Base-by-base conservation (phyloP, 768 basidiomycete species). In the Tricholoma hemisulphureum region DNA sequence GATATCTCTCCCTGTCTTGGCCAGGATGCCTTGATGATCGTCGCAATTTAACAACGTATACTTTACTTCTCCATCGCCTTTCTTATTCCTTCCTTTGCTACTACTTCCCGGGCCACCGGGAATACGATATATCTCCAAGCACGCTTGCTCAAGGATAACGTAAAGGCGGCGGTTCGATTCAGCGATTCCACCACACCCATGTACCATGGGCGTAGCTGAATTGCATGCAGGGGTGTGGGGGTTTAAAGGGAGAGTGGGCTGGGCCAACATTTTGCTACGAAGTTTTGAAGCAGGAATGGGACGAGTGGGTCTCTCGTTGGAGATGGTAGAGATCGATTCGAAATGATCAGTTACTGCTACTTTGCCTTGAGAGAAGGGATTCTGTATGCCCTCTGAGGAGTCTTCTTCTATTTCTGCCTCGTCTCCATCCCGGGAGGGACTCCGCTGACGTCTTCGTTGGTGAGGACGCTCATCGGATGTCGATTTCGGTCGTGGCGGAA, bases 11-110 rank as follows among this genome's bases (percentile, higher is more conserved):
- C 95, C 94, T 0, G 94, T 97, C 74, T 97, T 98, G 4, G 97
- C 96, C 60, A 99, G 80, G 64, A 99, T 97, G 55, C 96, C 96
- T 71, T 99, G 97, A 74, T 98, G 97, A 64, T 98, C 97, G 70
- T 98, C 97, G 72, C 97, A 98, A 74, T 99, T 99, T 63, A 99
- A 74, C 58, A 99, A 77, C 8, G 95, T 95, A 73, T 98, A 98
- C 75, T 98, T 98, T 58, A 92, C 93, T 58, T 96, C 95, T 23
- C 81, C 81, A 57, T 86, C 86, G 57, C 81, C 83, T 60, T 84
- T 82, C 50, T 79, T 70, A 32, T 77, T 66, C 77, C 84, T 71
- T 69, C 82, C 70, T 79, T 82, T 64, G 48, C 82, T 82, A 46
- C 82, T 82, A 53, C 81, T 77, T 48, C 84, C 80, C 23, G n/a